Evolutionary conservation across 192 early-diverging fungal genomes (phyloP).

Genomic region (Backusella mclennaniae): DNA sequence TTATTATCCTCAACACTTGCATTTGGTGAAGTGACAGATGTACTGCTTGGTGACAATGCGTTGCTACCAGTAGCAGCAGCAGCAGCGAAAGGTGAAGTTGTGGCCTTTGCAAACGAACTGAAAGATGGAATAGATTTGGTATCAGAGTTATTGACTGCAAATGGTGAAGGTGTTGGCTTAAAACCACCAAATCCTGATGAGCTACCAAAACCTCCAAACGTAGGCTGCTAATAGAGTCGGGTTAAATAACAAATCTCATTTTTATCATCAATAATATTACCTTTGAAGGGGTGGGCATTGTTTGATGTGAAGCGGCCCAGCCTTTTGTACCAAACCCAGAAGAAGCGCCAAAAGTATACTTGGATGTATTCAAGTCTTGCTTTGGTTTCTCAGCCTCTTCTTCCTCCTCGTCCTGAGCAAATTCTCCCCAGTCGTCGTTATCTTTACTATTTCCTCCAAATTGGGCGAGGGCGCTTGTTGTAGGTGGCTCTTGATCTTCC

Average conservation of each 20-base stretch:
- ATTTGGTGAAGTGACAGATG: constrained; percentile 11
- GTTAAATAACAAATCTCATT: background rate
- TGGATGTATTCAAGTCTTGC: constrained; percentile 13
- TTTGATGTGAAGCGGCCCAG: constrained; percentile 27
- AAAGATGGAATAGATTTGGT: constrained; percentile 19
- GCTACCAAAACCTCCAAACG: constrained; percentile 25
- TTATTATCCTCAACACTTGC: constrained; percentile 11
- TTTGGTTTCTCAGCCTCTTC: background rate
- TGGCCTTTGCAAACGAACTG: constrained; percentile 33
- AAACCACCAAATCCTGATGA: constrained; percentile 21
- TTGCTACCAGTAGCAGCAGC: constrained; percentile 14
- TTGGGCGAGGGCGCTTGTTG: constrained; percentile 3
- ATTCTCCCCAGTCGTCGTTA: constrained; percentile 36
- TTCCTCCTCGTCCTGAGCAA: constrained; percentile 25
- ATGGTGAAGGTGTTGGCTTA: background rate
- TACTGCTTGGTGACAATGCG: constrained; percentile 11
- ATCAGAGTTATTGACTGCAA: background rate
- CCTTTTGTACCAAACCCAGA: constrained; percentile 37
- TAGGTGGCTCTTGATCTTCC: constrained; percentile 15
- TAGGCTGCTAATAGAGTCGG: background rate
- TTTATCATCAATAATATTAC: background rate
- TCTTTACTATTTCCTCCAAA: constrained; percentile 23
- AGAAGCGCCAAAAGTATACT: constrained; percentile 36
- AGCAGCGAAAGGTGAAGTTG: constrained; percentile 35
- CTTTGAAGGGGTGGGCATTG: constrained; percentile 18